These are phyloP conservation scores for Aspergillus sp. DNA, from an alignment of 2,329 filamentous ascomycete genomes.

Conservation along the genomic window DNA sequence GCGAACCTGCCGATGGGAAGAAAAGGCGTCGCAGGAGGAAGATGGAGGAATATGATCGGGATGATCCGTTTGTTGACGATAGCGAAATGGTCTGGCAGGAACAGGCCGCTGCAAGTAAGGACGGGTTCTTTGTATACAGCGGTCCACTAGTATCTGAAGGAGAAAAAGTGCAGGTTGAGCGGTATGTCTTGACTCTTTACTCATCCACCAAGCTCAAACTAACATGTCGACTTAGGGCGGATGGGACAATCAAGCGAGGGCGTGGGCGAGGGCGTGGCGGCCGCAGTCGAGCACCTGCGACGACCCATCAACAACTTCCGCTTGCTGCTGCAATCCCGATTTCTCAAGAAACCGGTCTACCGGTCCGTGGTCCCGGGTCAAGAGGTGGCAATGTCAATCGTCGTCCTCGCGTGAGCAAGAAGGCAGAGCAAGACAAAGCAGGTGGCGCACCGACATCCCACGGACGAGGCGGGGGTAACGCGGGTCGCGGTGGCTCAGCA, in stretches of 20 bases:
- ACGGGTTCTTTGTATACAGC: slow-evolving; percentile 97
- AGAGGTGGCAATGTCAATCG: slow-evolving; percentile 72
- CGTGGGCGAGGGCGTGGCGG: slow-evolving; percentile 57
- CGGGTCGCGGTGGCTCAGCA: slow-evolving; percentile 27
- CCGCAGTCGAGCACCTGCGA: slow-evolving; percentile 56
- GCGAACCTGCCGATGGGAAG: slow-evolving; percentile 62
- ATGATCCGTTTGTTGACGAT: slow-evolving; percentile 77
- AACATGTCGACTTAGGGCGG: slow-evolving; percentile 54
- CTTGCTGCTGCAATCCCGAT: slow-evolving; percentile 80
- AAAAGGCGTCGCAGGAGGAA: slow-evolving; percentile 74
- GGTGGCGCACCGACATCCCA: slow-evolving; percentile 48
- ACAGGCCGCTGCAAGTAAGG: slow-evolving; percentile 87
- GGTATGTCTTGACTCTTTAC: slow-evolving; percentile 45
- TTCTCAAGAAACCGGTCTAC: slow-evolving; percentile 83
- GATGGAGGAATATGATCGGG: slow-evolving; percentile 66
- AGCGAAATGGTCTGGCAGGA: slow-evolving; percentile 95
- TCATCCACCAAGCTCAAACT: slow-evolving; percentile 9
- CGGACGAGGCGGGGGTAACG: slow-evolving; percentile 28
- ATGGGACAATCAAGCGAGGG: slow-evolving; percentile 67
- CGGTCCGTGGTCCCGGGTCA: slow-evolving; percentile 68
- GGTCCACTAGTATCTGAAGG: slow-evolving; percentile 86
- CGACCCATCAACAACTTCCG: slow-evolving; percentile 71
- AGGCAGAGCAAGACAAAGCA: slow-evolving; percentile 77
- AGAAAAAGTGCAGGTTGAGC: slow-evolving; percentile 69
- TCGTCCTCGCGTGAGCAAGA: slow-evolving; percentile 83